A percentile compares a stretch with the other conserved stretches of the same genome.
Evolutionary conservation across 2,329 filamentous ascomycete genomes (phyloP).

Genomic region (Sarocladium strictum): DNA sequence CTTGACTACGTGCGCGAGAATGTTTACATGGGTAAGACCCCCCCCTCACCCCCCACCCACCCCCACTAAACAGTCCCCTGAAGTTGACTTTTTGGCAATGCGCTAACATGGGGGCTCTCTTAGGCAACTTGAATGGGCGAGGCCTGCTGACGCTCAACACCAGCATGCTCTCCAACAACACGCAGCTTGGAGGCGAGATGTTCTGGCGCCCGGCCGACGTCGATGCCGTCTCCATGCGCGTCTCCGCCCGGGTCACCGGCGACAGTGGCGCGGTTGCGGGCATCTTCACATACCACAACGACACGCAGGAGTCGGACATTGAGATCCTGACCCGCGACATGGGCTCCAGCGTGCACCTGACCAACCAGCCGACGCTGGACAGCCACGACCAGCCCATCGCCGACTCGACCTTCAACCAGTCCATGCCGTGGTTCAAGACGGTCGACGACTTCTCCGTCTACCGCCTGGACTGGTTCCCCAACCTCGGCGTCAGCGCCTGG

Average conservation of each 20-base stretch:
- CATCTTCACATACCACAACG: conserved; percentile 43
- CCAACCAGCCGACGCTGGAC: conserved; percentile 35
- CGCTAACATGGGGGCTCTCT: no score
- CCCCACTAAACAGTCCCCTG: no score
- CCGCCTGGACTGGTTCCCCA: conserved; percentile 51
- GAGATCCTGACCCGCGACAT: conserved; percentile 43
- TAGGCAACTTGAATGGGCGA: neutral
- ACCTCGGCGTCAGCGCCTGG: conserved; percentile 41
- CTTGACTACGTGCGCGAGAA: conserved; percentile 33
- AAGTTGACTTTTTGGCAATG: no score
- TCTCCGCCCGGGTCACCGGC: conserved; percentile 41
- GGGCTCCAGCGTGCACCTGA: conserved; percentile 41
- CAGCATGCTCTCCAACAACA: conserved; percentile 1
- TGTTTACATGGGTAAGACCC: conserved; percentile 37
- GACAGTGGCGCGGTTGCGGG: conserved; percentile 42
- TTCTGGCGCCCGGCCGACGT: conserved; percentile 11
- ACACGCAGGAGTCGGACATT: conserved; percentile 43
- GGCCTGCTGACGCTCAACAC: conserved; percentile 1
- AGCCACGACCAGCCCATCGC: conserved; percentile 23
- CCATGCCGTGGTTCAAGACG: conserved; percentile 13
- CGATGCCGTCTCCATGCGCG: conserved; percentile 32
- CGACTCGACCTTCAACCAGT: conserved; percentile 18
- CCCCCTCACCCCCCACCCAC: conserved; percentile 39
- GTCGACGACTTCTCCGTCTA: conserved; percentile 52
- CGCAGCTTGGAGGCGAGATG: neutral